These are phyloP conservation scores for Mitragyna speciosa DNA, from an alignment of 257 asterid species.

Conservation along the genomic window DNA sequence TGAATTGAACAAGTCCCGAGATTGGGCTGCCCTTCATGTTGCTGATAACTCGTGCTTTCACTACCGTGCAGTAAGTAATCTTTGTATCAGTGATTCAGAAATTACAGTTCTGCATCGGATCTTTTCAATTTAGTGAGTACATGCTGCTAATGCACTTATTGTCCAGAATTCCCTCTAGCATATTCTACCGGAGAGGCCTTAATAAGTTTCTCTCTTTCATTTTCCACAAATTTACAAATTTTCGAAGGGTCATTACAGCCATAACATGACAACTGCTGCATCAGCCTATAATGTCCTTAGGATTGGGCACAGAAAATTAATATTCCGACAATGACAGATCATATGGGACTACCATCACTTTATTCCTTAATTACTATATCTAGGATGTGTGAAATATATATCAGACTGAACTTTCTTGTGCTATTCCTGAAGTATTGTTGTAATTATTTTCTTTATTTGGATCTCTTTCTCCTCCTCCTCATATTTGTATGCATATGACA, in stretches of 20 bases:
- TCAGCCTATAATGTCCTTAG: background rate
- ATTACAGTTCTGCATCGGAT: background rate
- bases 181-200: background rate
- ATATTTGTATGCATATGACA: background rate
- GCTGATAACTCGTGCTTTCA: conserved; percentile 98
- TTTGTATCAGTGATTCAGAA: background rate
- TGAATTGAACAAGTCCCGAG: conserved; percentile 63
- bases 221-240: too few relatives aligned
- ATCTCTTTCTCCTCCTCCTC: background rate
- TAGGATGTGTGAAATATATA: background rate
- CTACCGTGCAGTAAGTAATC: conserved; percentile 75
- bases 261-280: background rate
- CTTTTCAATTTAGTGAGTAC: background rate
- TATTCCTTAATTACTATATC: background rate
- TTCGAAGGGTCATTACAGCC: background rate
- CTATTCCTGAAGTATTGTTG: background rate
- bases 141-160: background rate
- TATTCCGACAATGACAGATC: background rate
- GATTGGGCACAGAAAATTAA: background rate
- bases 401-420: background rate
- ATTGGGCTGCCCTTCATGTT: conserved; percentile 84
- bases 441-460: background rate
- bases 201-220: too few relatives aligned
- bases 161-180: background rate
- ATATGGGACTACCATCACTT: background rate